A percentile compares a stretch with the other conserved stretches of the same genome.
phyloP scores from a whole-genome alignment of 2,329 filamentous ascomycete genomes.

The Talaromyces atroroseus region DNA sequence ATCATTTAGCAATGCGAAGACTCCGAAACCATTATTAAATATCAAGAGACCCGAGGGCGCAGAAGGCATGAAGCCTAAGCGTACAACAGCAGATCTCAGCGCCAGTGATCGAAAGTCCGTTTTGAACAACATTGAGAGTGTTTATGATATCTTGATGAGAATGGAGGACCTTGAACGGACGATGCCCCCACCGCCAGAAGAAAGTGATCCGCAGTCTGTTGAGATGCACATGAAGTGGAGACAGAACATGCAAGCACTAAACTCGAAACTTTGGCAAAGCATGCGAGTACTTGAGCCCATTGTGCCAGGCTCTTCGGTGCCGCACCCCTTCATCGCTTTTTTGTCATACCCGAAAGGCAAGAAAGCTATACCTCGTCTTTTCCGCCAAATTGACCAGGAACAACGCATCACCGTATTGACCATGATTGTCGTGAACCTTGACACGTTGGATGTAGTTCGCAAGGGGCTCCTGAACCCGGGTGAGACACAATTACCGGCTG shows the following conservation, averaged over 20 bases:
- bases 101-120: slow-evolving; percentile 74
- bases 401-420: slow-evolving; percentile 90
- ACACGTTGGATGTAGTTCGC: slow-evolving; percentile 83
- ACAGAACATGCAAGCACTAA: slow-evolving; percentile 63
- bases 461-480: slow-evolving; percentile 69
- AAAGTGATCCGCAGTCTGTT: slow-evolving; percentile 63
- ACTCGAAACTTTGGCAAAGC: slow-evolving; percentile 73
- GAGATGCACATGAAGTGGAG: slow-evolving; percentile 76
- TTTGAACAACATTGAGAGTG: slow-evolving; percentile 77
- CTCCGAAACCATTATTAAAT: slow-evolving; percentile 87
- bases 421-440: slow-evolving; percentile 90
- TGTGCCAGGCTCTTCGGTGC: slow-evolving; percentile 59
- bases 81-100: slow-evolving; percentile 48
- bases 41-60: slow-evolving; percentile 79
- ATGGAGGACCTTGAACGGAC: slow-evolving; percentile 88
- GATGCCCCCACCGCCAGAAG: slow-evolving; percentile 63
- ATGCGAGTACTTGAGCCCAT: slow-evolving; percentile 94
- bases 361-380: slow-evolving; percentile 89
- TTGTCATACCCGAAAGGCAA: slow-evolving; percentile 93
- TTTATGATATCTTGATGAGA: slow-evolving; percentile 84
- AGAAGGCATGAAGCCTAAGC: slow-evolving; percentile 50
- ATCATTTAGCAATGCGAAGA: slow-evolving; percentile 97
- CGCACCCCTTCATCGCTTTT: slow-evolving; percentile 93
- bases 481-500: slow-evolving; percentile 66
- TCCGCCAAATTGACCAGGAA: slow-evolving; percentile 85